Base-by-base conservation (phyloP, 2,329 filamentous ascomycete genomes). In the Cucurbitaria berberidis region DNA sequence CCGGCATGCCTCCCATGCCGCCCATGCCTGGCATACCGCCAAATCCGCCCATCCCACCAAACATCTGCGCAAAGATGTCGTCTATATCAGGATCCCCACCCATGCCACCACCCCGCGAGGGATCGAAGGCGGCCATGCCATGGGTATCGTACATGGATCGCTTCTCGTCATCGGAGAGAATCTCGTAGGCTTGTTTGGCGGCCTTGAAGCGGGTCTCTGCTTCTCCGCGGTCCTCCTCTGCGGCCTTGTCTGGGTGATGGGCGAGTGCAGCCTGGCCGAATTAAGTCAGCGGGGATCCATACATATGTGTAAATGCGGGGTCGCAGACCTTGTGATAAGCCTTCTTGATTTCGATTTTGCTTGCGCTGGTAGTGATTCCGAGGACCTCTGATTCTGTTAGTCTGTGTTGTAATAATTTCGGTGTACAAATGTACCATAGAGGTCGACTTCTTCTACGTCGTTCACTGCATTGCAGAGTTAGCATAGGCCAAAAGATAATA, bases 111-210 rank as follows among this genome's bases (percentile, higher is more conserved):
- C 85, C 84, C 48, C 86, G 81, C 32, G 86, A 87, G 45, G 89
- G 86, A 73, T 97, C 92, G 73, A 99, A 98, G 53, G 93, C 95
- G 38, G 90, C 86, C 93, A 98, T 97, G 78, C 95, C 95, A 73
- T 96, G 91, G 58, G 86, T 87, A 72, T 99, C 95, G 80, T 99
- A 99, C 58, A 96, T 78, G 51, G 90, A 84, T 69, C 95, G 89
- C 77, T 96, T 97, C 57, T 98, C 87, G 59, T 98, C 93, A 82
- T 99, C 93, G 78, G 86, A 89, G 50, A 99, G 91, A 73, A 99
- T 98, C 74, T 99, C 95, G 81, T 99, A 99, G 66, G 95, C 95
- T 78, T 96, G 89, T 55, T 90, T 93, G 52, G 96, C 88, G 49
- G 87, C 81, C 80, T 99, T 99, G 86, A 99, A 99, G 72, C 88